These are phyloP conservation scores for Daedaleopsis sinensis DNA, from an alignment of 768 basidiomycete species.

Conservation along the genomic window DNA sequence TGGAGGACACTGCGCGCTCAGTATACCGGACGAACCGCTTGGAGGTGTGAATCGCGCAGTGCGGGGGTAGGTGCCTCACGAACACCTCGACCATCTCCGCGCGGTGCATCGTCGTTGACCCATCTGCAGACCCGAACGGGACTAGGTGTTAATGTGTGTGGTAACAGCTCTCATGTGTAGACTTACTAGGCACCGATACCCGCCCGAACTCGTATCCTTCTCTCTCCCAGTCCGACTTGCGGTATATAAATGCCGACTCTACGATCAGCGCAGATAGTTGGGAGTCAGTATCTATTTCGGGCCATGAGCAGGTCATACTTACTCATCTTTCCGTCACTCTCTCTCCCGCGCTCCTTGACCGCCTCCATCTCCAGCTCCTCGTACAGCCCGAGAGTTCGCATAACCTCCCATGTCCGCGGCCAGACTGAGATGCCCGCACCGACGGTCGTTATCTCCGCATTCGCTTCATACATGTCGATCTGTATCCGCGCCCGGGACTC, in stretches of 20 bases:
- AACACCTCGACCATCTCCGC: constrained; percentile 30
- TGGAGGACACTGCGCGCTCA: background rate
- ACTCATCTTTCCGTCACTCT: background rate
- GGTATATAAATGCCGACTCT: constrained; percentile 26
- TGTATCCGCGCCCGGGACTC: constrained; percentile 33
- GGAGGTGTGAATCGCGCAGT: constrained; percentile 22
- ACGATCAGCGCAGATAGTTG: background rate
- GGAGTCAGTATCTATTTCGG: background rate
- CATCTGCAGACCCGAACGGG: constrained; percentile 17
- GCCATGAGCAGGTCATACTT: background rate
- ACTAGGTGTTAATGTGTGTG: background rate
- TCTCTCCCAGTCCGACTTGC: constrained; percentile 23
- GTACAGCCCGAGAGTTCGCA: constrained; percentile 44
- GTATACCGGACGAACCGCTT: constrained; percentile 27
- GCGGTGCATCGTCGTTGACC: constrained; percentile 29
- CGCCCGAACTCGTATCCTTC: constrained; percentile 23
- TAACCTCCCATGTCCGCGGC: constrained; percentile 48
- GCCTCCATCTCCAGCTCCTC: constrained; percentile 22
- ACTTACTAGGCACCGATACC: constrained; percentile 28
- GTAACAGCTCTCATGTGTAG: background rate
- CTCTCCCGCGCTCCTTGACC: constrained; percentile 12
- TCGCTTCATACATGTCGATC: constrained; percentile 47
- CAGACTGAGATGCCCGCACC: constrained; percentile 51
- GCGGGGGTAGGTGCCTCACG: constrained; percentile 19
- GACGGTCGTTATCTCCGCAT: constrained; percentile 39